Evolutionary conservation across 345 rosid species (phyloP).

Genomic region (Luvunga scandens): DNA sequence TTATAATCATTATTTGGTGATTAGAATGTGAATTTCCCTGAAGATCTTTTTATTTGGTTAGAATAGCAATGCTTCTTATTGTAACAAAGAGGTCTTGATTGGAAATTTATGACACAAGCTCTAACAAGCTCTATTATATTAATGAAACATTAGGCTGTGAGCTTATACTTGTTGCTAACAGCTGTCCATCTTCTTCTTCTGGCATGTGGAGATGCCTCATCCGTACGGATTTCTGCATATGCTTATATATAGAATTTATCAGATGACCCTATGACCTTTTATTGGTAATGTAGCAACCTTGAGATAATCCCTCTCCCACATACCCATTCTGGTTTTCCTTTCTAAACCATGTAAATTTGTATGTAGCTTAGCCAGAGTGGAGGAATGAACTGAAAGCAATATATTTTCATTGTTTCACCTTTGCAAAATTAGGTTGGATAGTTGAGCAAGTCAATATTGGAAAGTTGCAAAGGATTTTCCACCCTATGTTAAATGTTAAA

Average conservation of each 20-base stretch:
- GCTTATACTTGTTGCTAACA: neutral
- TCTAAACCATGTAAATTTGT: constrained; percentile 2
- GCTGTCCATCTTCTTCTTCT: neutral
- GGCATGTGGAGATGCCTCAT: neutral
- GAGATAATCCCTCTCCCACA: neutral
- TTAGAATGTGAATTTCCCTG: neutral
- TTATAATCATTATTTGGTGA: neutral
- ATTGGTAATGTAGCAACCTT: neutral
- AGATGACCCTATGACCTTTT: neutral
- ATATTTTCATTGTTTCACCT: neutral
- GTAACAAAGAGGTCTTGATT: neutral
- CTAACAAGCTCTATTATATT: neutral
- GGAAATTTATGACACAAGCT: neutral
- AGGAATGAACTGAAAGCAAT: constrained; percentile 1
- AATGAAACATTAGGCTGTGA: neutral
- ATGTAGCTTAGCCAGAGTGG: neutral
- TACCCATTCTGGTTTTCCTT: neutral
- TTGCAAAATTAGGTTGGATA: neutral
- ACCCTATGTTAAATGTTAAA: neutral
- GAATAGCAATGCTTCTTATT: neutral
- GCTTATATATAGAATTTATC: neutral
- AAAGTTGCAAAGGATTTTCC: neutral
- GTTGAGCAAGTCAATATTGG: neutral
- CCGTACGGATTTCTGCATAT: no score
- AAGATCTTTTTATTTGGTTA: neutral